These are phyloP conservation scores for Psilocybe cubensis DNA, from an alignment of 768 basidiomycete genomes.

Conservation along the genomic window DNA sequence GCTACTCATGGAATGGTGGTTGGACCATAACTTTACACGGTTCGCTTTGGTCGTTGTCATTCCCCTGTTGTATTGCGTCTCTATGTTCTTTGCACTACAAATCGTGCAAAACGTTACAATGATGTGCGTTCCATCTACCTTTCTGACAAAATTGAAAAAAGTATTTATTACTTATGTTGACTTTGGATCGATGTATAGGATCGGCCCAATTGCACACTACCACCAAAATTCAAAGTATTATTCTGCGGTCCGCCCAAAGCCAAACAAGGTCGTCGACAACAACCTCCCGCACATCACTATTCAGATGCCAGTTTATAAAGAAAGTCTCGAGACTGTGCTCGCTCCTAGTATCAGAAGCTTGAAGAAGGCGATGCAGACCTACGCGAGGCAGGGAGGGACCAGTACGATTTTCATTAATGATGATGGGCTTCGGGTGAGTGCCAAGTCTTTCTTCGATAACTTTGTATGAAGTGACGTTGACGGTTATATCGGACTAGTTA, in stretches of 20 bases:
- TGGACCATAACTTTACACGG: constrained; percentile 63
- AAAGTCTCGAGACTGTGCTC: constrained; percentile 69
- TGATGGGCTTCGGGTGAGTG: constrained; percentile 62
- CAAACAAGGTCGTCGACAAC: constrained; percentile 50
- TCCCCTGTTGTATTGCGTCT: constrained; percentile 77
- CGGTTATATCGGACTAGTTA: background rate
- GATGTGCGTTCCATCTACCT: constrained; percentile 33
- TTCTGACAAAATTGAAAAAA: no score
- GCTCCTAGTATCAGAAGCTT: constrained; percentile 72
- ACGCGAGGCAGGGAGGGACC: constrained; percentile 83
- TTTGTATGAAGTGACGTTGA: background rate
- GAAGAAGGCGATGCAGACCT: constrained; percentile 86
- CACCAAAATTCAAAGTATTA: constrained; percentile 83
- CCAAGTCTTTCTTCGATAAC: background rate
- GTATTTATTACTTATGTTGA: no score
- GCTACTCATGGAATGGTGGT: constrained; percentile 63
- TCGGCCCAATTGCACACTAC: constrained; percentile 82
- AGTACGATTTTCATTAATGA: constrained; percentile 80
- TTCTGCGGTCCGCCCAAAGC: constrained; percentile 62
- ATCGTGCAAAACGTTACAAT: constrained; percentile 70
- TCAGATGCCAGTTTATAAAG: constrained; percentile 88
- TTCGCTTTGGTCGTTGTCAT: constrained; percentile 65
- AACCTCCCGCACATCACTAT: constrained; percentile 77
- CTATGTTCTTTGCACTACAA: constrained; percentile 81
- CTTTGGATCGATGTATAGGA: constrained; percentile 4